Evolutionary conservation across 148 eudicot species (phyloP).

Genomic region (Salicornia ramosissima): DNA sequence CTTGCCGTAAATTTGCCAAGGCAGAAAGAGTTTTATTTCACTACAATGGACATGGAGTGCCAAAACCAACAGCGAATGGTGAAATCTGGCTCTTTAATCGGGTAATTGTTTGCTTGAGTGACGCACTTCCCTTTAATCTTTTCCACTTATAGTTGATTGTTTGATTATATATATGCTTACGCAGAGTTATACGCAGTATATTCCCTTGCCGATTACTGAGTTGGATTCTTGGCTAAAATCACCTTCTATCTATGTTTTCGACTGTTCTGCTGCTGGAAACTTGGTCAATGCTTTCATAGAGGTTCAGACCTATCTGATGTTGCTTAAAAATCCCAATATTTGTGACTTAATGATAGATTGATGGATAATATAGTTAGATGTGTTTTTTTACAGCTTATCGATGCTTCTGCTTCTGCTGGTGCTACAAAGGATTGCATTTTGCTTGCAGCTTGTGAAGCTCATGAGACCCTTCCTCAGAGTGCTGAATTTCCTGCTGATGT

Average conservation of each 20-base stretch:
- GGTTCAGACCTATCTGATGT: constrained; percentile 38
- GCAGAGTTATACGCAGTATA: constrained; percentile 89
- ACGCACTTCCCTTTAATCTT: not conserved
- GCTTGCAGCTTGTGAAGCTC: constrained; percentile 96
- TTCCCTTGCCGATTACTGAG: constrained; percentile 80
- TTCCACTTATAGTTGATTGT: constrained; percentile 8
- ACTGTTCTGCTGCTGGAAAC: constrained; percentile 96
- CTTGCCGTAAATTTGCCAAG: constrained; percentile 82
- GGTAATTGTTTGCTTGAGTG: constrained; percentile 36
- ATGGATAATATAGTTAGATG: constrained; percentile 14
- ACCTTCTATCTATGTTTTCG: constrained; percentile 93
- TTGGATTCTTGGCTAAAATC: constrained; percentile 94
- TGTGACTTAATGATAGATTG: not conserved
- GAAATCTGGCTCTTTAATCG: constrained; percentile 98
- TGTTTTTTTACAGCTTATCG: constrained; percentile 59
- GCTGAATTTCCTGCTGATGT: constrained; percentile 97
- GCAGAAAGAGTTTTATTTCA: constrained; percentile 94
- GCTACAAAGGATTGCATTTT: constrained; percentile 78
- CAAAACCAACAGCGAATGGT: constrained; percentile 87
- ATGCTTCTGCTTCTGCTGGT: constrained; percentile 57
- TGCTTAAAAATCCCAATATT: not conserved
- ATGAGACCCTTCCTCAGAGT: constrained; percentile 93
- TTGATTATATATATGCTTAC: constrained; percentile 12
- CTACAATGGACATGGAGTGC: constrained; percentile 98
- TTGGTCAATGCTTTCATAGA: constrained; percentile 86